Percentiles rank a stretch among this genome's conserved stretches.
phyloP scores from a whole-genome alignment of 169 alveolate genomes.

The Cryptosporidium ubiquitum region DNA sequence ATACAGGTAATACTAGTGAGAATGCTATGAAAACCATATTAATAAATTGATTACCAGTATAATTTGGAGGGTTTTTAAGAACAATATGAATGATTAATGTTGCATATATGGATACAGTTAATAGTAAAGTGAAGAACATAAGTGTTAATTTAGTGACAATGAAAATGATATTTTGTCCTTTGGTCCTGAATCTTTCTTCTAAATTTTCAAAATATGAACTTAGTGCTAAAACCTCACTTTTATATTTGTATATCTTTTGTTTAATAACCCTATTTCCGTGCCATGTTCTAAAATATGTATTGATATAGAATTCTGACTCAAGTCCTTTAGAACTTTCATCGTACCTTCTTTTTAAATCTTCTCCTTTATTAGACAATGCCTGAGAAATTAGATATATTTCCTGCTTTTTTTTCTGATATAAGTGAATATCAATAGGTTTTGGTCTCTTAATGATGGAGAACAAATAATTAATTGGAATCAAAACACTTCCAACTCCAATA shows the following conservation, averaged over 20 bases:
- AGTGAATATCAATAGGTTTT: background rate
- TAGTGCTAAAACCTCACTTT: constrained; percentile 49
- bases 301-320: background rate
- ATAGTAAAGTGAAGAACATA: constrained; percentile 21
- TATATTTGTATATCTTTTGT: constrained; percentile 41
- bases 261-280: constrained; percentile 21
- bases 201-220: constrained; percentile 35
- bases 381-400: constrained; percentile 29
- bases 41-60: constrained; percentile 20
- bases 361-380: constrained; percentile 14
- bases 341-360: constrained; percentile 8
- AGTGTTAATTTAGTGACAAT: background rate
- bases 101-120: constrained; percentile 8
- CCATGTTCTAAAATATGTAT: constrained; percentile 1
- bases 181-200: constrained; percentile 16
- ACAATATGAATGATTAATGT: background rate
- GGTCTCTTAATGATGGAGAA: constrained; percentile 7
- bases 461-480: constrained; percentile 16
- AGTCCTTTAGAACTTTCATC: constrained; percentile 24
- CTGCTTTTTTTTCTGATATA: background rate
- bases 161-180: constrained; percentile 4
- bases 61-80: background rate
- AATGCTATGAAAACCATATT: constrained; percentile 26
- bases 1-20: constrained; percentile 38
- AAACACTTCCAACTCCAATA: constrained; percentile 36